These are phyloP conservation scores for Aspergillus ostianus DNA, from an alignment of 495 filamentous ascomycete genomes.

Conservation along the genomic window DNA sequence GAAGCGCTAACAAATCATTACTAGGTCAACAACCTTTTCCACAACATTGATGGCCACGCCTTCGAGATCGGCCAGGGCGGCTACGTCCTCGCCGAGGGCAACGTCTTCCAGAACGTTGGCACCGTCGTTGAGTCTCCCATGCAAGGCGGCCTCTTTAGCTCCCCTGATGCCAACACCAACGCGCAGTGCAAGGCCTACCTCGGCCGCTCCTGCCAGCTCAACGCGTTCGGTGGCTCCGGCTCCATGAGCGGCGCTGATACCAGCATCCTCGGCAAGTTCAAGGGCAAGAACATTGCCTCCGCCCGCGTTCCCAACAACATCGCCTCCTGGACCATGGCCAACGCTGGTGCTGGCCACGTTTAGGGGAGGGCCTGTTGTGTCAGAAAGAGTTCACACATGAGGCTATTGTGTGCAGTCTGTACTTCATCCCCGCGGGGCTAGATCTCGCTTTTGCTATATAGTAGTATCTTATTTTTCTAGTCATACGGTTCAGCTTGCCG, in stretches of 20 bases:
- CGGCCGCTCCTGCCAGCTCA: conserved; percentile 43
- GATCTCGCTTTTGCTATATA: no score
- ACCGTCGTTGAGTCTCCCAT: conserved; percentile 18
- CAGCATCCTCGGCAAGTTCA: conserved; percentile 38
- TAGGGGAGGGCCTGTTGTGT: conserved; percentile 2
- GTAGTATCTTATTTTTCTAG: no score
- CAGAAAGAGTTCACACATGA: no score
- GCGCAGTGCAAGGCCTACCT: conserved; percentile 23
- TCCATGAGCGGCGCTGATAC: conserved; percentile 27
- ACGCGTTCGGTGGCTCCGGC: conserved; percentile 41
- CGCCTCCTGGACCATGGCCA: conserved; percentile 21
- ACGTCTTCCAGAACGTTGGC: conserved; percentile 49
- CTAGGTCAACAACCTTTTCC: conserved; percentile 53
- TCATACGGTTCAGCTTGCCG: no score
- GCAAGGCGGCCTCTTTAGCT: conserved; percentile 32
- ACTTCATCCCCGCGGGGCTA: no score
- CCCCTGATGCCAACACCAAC: neutral
- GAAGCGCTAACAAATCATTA: no score
- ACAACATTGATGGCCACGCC: conserved; percentile 47
- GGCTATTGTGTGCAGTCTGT: no score
- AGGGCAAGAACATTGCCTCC: conserved; percentile 38
- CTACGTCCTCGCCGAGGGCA: conserved; percentile 53
- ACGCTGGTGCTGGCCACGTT: conserved; percentile 20
- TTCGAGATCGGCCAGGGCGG: conserved; percentile 51
- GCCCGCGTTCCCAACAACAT: conserved; percentile 28